These are phyloP conservation scores for Fraxinus sp. DNA, from an alignment of 305 asterid species.

Conservation along the genomic window DNA sequence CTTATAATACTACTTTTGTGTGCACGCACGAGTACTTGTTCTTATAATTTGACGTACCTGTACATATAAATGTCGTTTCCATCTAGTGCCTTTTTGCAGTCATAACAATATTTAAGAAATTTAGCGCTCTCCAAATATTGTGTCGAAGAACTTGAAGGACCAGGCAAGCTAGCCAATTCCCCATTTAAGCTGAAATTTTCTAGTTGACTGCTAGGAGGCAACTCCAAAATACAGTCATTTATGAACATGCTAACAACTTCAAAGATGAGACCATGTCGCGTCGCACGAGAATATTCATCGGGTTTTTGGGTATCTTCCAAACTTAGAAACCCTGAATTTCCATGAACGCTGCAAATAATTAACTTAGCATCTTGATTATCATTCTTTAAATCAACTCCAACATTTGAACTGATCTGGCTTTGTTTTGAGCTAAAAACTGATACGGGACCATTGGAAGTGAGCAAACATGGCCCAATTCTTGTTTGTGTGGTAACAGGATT, in stretches of 20 bases:
- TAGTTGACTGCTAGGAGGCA: constrained; percentile 20
- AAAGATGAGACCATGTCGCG: neutral
- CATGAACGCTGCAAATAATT: neutral
- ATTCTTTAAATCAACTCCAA: neutral
- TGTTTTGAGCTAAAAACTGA: neutral
- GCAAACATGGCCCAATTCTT: neutral
- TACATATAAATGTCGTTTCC: constrained; percentile 20
- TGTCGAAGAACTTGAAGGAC: neutral
- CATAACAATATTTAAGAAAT: constrained; percentile 22
- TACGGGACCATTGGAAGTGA: neutral
- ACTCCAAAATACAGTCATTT: constrained; percentile 34
- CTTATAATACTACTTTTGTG: neutral
- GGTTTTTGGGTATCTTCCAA: neutral
- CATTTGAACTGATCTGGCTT: neutral
- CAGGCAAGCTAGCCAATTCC: neutral
- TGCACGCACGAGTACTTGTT: neutral
- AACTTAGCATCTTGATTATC: neutral
- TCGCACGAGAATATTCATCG: neutral
- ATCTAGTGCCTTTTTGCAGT: constrained; percentile 9
- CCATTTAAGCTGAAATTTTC: neutral
- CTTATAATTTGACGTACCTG: constrained; percentile 18
- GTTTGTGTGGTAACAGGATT: neutral
- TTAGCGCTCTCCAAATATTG: neutral
- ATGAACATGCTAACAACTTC: constrained; percentile 22
- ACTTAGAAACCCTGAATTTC: neutral